Evolutionary conservation across 768 basidiomycete genomes (phyloP), one percentile per base, ranked within the genome.

Genomic region (Leccinum rimulosum): DNA sequence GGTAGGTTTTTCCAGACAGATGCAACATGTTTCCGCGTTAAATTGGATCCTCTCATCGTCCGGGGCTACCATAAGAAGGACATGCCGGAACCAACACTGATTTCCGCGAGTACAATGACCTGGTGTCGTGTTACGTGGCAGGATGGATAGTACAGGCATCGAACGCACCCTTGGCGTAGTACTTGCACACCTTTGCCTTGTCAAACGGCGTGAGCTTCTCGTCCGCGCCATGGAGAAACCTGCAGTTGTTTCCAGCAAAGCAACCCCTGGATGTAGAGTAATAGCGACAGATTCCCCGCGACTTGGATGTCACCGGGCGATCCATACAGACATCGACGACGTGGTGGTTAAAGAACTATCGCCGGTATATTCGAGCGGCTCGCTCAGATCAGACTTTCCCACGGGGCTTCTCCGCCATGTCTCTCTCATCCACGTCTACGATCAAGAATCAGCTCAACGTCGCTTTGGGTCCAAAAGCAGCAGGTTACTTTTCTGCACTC

Each of bases 1-100:
- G 5, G 72, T 72, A 11, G 91, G 89, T 64, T 79, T 84, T 67
- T 93, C 91, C 60, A 88, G 81, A 68, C 91, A 93, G 52, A 93
- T 87, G 19, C 82, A 82, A 66, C 91, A 93, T 3, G 76, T 65
- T 47, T 82, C 78, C 8, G 84, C 80, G 31, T 79, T 82, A 4
- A 62, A 68, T 43, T 53, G 58, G 19, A 61, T 64, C 28, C 63
- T 62, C 31, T 67, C 64, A 31, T 73, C 68, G 58, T 73, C 64
- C 3, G 52, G 56, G 5, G 68, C 51, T 33, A 59, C 57, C 43
- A 51, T 64, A 14, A 52, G 61, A 50, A 75, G 65, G 54, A 72
- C 76, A 66, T 93, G 91, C 33, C 75, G 70, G 72, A 91, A 93
- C 91, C 91, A 92, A 69, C 91, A 93, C 35, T 74, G 71, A 49